Evolutionary conservation across 129 eudicot genomes (phyloP).

Genomic region (Pittosporum tobira): DNA sequence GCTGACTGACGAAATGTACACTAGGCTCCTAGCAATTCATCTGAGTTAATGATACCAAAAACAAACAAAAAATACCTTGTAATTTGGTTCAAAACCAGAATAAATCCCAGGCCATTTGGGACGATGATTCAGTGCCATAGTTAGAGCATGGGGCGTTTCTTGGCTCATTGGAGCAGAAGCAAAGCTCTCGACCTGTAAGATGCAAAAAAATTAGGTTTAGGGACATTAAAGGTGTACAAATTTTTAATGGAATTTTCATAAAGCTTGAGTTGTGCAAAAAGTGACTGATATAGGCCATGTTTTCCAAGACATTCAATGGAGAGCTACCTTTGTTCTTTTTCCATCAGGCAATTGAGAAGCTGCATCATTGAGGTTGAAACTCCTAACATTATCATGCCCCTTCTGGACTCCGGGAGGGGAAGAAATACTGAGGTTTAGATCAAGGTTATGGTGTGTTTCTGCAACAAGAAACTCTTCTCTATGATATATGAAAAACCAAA

Average conservation of each 20-base stretch:
- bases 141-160: slow-evolving; percentile 22
- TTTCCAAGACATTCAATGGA: neutral
- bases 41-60: neutral
- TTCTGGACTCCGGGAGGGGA: slow-evolving; percentile 30
- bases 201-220: neutral
- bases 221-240: slow-evolving; percentile 11
- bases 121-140: slow-evolving; percentile 22
- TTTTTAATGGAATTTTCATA: neutral
- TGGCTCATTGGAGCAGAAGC: slow-evolving; percentile 17
- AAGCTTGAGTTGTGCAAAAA: neutral
- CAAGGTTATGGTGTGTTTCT: slow-evolving; percentile 54
- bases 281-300: neutral
- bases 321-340: slow-evolving; percentile 46
- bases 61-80: slow-evolving; percentile 22
- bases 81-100: slow-evolving; percentile 35
- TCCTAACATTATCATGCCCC: slow-evolving; percentile 20
- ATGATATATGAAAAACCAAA: neutral
- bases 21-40: neutral
- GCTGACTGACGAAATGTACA: too few relatives aligned
- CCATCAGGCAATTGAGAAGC: slow-evolving; percentile 31
- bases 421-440: slow-evolving; percentile 69
- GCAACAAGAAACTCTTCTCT: slow-evolving; percentile 8
- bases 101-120: slow-evolving; percentile 31
- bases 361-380: slow-evolving; percentile 18
- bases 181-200: slow-evolving; percentile 32